Evolutionary conservation across 805 yeast species (phyloP).

Genomic region (Zygosaccharomyces lentus): DNA sequence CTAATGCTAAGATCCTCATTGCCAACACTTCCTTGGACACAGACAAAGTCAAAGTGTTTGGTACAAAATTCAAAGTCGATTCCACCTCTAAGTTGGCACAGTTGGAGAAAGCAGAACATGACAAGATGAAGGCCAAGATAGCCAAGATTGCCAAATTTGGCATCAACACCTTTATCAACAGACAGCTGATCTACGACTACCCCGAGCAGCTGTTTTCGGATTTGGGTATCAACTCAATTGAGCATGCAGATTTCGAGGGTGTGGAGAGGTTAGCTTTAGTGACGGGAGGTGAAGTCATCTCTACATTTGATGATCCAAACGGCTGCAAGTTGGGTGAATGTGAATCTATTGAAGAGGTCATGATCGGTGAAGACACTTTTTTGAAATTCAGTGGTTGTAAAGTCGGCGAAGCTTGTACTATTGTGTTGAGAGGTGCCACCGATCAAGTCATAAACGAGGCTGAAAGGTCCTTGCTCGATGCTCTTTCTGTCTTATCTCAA

Average conservation of each 20-base stretch:
- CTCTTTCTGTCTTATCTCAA: conserved; percentile 90
- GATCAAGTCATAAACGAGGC: conserved; percentile 95
- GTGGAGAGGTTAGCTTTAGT: conserved; percentile 93
- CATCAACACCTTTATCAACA: conserved; percentile 85
- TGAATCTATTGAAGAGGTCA: conserved; percentile 82
- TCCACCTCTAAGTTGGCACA: conserved; percentile 92
- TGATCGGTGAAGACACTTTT: conserved; percentile 89
- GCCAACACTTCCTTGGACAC: conserved; percentile 97
- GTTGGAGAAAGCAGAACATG: conserved; percentile 88
- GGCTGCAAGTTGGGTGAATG: conserved; percentile 82
- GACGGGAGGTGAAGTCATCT: conserved; percentile 97
- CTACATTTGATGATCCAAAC: conserved; percentile 92
- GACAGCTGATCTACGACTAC: conserved; percentile 96
- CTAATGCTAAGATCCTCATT: conserved; percentile 80
- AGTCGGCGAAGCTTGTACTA: conserved; percentile 93
- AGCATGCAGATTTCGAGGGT: conserved; percentile 98
- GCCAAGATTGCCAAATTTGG: conserved; percentile 84
- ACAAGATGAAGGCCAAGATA: conserved; percentile 86
- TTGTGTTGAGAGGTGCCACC: conserved; percentile 95
- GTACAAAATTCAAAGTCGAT: conserved; percentile 96
- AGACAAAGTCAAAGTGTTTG: conserved; percentile 94
- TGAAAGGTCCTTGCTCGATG: conserved; percentile 95
- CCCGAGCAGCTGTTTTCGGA: conserved; percentile 95
- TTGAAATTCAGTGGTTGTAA: conserved; percentile 93
- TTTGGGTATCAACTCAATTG: conserved; percentile 81